These are phyloP conservation scores for Lyophyllum atratum DNA, from an alignment of 768 basidiomycete genomes.

Conservation along the genomic window DNA sequence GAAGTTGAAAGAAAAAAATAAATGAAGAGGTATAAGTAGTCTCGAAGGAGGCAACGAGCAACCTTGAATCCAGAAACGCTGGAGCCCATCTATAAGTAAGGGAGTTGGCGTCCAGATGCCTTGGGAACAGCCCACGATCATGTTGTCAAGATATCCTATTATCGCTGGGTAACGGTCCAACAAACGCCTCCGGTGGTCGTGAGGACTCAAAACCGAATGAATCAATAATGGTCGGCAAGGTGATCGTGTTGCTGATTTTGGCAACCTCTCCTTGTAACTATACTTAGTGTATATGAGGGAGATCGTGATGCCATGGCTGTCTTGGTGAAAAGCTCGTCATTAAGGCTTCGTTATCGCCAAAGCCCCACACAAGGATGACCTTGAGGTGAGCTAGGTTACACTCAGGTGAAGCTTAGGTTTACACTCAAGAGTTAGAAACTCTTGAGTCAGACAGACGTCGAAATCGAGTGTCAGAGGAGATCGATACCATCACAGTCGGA, in stretches of 20 bases:
- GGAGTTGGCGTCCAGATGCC: conserved; percentile 35
- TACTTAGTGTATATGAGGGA: background rate
- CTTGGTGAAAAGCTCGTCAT: background rate
- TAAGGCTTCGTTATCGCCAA: background rate
- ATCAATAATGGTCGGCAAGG: conserved; percentile 66
- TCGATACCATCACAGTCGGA: conserved; percentile 16
- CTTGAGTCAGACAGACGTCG: conserved; percentile 1
- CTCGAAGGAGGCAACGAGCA: conserved; percentile 28
- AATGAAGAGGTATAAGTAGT: conserved; percentile 24
- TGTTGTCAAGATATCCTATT: conserved; percentile 53
- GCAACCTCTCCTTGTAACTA: conserved; percentile 1
- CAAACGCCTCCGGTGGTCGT: conserved; percentile 35
- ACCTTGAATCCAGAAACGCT: conserved; percentile 31
- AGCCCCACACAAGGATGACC: background rate
- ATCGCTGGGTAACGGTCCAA: conserved; percentile 41
- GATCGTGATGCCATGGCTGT: conserved; percentile 19
- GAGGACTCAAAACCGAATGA: conserved; percentile 41
- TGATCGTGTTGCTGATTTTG: conserved; percentile 40
- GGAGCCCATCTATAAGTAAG: conserved; percentile 45
- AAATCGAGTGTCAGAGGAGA: conserved; percentile 11
- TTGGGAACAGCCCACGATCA: conserved; percentile 60
- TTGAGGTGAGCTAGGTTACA: too few relatives aligned
- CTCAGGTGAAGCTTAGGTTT: background rate
- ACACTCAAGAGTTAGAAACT: background rate
- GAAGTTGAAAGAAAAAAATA: conserved; percentile 32